These are phyloP conservation scores for Meyerozyma elateridarum DNA, from an alignment of 1,139 yeast genomes.

Conservation along the genomic window DNA sequence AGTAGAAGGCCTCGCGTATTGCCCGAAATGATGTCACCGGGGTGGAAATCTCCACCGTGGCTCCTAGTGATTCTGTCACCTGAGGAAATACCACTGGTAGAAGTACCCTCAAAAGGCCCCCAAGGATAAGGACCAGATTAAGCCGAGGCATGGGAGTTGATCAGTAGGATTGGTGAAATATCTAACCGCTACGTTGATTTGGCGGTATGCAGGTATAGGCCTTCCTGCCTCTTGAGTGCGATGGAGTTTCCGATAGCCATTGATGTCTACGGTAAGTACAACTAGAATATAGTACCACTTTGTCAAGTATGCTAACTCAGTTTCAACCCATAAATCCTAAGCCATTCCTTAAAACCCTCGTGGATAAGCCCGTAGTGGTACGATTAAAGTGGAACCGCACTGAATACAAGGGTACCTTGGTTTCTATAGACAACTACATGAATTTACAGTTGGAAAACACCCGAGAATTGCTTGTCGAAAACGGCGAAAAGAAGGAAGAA, in stretches of 20 bases:
- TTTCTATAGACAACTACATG: conserved; percentile 90
- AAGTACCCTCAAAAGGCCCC: conserved; percentile 27
- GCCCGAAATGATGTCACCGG: conserved; percentile 66
- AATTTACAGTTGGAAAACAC: conserved; percentile 75
- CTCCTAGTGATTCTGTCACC: conserved; percentile 23
- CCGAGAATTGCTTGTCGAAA: conserved; percentile 52
- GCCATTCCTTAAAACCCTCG: conserved; percentile 76
- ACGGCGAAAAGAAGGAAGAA: conserved; percentile 40
- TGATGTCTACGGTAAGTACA: conserved; percentile 18
- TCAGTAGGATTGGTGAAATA: conserved; percentile 1
- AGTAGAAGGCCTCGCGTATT: conserved; percentile 75
- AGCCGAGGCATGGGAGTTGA: conserved; percentile 17
- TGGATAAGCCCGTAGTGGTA: conserved; percentile 71
- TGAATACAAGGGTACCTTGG: conserved; percentile 79
- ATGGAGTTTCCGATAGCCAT: neutral
- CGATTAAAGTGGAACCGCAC: conserved; percentile 88
- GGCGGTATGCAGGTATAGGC: conserved; percentile 9
- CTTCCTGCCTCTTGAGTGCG: neutral
- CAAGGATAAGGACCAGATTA: conserved; percentile 23
- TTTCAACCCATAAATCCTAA: conserved; percentile 56
- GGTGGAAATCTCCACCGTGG: conserved; percentile 68
- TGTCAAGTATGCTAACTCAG: conserved; percentile 11
- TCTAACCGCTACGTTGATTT: conserved; percentile 5
- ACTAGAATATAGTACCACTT: neutral
- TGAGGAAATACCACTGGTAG: conserved; percentile 33